A percentile compares a stretch with the other conserved stretches of the same genome.
Evolutionary conservation across 2,329 filamentous ascomycete species (phyloP).

Genomic region (Cryphonectria nitschkei): DNA sequence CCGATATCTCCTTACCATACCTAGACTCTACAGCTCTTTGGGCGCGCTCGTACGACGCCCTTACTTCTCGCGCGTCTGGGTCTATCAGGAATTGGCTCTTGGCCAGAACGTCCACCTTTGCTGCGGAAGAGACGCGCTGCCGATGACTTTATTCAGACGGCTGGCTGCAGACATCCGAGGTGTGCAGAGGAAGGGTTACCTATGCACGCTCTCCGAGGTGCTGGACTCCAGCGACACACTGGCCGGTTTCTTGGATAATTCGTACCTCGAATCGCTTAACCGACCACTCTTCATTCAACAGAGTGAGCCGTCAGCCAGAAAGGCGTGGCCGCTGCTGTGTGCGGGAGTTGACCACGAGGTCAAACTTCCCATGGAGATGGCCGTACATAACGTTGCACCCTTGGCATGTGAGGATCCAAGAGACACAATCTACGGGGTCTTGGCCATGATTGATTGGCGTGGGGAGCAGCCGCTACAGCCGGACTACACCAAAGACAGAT

Average conservation of each 20-base stretch:
- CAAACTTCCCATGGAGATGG: not conserved
- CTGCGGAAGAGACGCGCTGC: not conserved
- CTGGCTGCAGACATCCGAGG: not conserved
- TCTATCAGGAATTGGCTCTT: constrained; percentile 15
- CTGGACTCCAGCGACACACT: not conserved
- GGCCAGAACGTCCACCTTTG: not conserved
- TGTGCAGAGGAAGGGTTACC: too few species aligned
- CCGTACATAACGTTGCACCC: not conserved
- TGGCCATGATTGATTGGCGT: constrained; percentile 1
- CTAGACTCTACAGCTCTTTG: not conserved
- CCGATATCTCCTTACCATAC: not conserved
- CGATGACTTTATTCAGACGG: not conserved
- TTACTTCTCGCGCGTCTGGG: constrained; percentile 21
- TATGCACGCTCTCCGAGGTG: not conserved
- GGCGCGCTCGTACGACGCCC: not conserved
- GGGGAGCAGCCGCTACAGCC: not conserved
- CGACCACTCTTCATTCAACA: not conserved
- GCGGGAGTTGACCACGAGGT: not conserved
- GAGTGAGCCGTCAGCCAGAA: not conserved
- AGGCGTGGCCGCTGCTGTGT: not conserved
- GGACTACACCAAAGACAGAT: constrained; percentile 7
- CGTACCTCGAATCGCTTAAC: not conserved
- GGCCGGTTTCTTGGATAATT: not conserved
- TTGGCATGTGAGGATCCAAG: constrained; percentile 11
- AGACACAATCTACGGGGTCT: constrained; percentile 10